Percentiles rank a stretch among this genome's conserved stretches.
Evolutionary conservation across 192 early-diverging fungal genomes (phyloP).

Genomic region (Coemansia sp.): DNA sequence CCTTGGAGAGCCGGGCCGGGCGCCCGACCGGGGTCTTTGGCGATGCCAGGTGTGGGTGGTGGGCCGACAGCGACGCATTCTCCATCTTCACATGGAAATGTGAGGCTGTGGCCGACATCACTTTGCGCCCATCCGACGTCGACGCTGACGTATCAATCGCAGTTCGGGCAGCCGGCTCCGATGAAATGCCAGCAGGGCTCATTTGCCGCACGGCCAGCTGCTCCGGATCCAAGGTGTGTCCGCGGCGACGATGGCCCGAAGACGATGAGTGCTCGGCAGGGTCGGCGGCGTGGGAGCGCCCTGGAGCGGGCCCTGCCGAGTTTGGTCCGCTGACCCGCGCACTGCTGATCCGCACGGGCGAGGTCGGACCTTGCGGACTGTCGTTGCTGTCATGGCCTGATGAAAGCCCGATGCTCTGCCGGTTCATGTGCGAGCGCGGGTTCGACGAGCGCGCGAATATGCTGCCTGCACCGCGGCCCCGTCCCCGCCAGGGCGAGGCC

Average conservation of each 20-base stretch:
- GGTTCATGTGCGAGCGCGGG: constrained; percentile 5
- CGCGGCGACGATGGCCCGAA: constrained; percentile 21
- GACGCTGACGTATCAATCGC: neutral
- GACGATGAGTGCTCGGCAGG: neutral
- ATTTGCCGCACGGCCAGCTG: constrained; percentile 4
- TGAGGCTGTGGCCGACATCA: constrained; percentile 6
- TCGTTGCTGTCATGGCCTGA: too few species aligned
- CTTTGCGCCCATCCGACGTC: neutral
- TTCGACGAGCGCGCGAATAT: constrained; percentile 29
- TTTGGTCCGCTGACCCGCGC: constrained; percentile 3
- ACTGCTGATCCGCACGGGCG: neutral
- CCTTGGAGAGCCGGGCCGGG: constrained; percentile 11
- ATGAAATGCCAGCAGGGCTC: neutral
- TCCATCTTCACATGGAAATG: constrained; percentile 28
- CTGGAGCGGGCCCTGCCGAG: constrained; percentile 28
- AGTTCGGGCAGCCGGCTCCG: neutral
- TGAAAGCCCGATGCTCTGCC: constrained; percentile 1
- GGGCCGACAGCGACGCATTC: constrained; percentile 16
- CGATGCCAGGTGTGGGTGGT: neutral
- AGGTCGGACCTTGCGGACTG: too few species aligned
- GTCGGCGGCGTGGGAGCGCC: constrained; percentile 7
- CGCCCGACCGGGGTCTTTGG: neutral
- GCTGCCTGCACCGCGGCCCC: constrained; percentile 11
- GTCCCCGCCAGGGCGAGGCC: constrained; percentile 31
- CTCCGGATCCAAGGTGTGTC: constrained; percentile 36